These are phyloP conservation scores for Pseudoturritis turrita DNA, from an alignment of 345 rosid species.

Conservation along the genomic window DNA sequence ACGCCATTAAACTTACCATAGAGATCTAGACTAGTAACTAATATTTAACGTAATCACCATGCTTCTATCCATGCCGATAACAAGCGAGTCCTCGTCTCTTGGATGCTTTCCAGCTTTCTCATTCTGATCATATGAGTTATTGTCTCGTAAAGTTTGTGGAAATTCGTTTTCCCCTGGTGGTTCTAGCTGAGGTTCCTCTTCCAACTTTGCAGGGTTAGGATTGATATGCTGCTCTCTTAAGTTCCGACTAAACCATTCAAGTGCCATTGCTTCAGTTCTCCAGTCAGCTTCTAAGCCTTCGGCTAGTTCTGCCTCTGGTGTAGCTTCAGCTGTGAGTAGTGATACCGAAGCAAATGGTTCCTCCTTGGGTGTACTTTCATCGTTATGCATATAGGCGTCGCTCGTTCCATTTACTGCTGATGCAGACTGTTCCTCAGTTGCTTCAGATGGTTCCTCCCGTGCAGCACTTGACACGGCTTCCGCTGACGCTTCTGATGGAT, in stretches of 20 bases:
- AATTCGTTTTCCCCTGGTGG: neutral
- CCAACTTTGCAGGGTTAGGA: neutral
- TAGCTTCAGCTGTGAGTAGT: neutral
- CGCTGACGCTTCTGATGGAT: neutral
- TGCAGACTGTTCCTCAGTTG: neutral
- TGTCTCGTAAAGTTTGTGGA: neutral
- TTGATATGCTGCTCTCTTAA: conserved; percentile 15
- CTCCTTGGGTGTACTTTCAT: neutral
- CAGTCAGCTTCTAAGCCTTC: conserved; percentile 11
- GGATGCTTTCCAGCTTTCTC: neutral
- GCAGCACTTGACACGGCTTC: neutral
- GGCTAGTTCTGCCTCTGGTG: neutral
- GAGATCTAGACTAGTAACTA: neutral
- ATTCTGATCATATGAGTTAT: neutral
- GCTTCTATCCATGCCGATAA: conserved; percentile 21
- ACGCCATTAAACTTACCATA: neutral
- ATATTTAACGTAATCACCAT: conserved; percentile 15
- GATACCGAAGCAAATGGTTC: neutral
- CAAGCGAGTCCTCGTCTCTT: conserved; percentile 1
- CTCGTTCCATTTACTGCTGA: neutral
- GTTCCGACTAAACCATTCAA: conserved; percentile 28
- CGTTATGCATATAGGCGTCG: neutral
- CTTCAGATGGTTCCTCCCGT: neutral
- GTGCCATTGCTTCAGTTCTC: conserved; percentile 19
- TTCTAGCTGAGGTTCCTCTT: conserved; percentile 2